Evolutionary conservation across 768 basidiomycete species (phyloP).

Genomic region (Russula olivacea): DNA sequence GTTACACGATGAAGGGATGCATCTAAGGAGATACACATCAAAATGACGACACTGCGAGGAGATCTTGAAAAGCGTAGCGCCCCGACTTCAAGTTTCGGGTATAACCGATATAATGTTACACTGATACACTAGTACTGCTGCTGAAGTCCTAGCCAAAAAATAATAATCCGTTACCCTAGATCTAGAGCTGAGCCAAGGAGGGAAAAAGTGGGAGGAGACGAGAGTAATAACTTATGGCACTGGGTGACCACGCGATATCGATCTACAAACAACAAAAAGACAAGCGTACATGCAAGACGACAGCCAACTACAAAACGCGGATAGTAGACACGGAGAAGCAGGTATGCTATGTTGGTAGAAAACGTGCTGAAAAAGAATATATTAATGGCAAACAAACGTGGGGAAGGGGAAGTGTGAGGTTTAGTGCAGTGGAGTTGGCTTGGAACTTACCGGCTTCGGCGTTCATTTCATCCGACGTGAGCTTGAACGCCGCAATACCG

Average conservation of each 20-base stretch:
- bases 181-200: not conserved
- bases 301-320: not conserved
- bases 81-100: not conserved
- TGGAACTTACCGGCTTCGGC: constrained; percentile 60
- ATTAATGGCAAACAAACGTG: not conserved
- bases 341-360: constrained; percentile 9
- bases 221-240: not conserved
- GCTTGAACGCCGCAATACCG: constrained; percentile 74
- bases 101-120: not conserved
- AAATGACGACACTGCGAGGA: too few relatives aligned
- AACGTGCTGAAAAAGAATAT: constrained; percentile 1
- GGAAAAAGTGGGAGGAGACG: not conserved
- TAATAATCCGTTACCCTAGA: not conserved
- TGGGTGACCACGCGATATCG: not conserved
- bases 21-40: too few relatives aligned
- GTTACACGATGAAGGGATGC: too few relatives aligned
- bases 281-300: not conserved
- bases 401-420: not conserved
- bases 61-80: too few relatives aligned
- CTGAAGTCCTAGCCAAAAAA: not conserved
- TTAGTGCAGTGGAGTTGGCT: not conserved
- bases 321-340: not conserved
- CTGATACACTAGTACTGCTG: not conserved
- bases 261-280: not conserved
- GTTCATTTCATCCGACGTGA: constrained; percentile 54